Percentiles rank a stretch among this genome's conserved stretches.
These are phyloP conservation scores for Ustilago hordei DNA, from an alignment of 1,284 basidiomycete species.

Conservation along the genomic window DNA sequence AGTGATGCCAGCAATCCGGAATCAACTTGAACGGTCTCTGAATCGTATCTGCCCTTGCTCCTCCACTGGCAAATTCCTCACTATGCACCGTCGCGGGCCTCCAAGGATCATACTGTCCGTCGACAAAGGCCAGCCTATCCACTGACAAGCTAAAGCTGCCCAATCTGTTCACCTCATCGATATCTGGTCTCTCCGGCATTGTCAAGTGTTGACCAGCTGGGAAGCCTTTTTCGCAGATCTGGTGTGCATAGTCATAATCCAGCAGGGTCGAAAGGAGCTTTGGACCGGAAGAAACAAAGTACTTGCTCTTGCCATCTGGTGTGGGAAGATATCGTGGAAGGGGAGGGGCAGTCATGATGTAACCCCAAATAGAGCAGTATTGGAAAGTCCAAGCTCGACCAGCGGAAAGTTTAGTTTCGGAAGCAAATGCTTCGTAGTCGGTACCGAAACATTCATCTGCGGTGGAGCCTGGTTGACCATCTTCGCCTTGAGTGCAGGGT, in stretches of 20 bases:
- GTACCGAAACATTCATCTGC: conserved; percentile 79
- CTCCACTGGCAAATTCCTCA: conserved; percentile 75
- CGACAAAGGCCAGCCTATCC: conserved; percentile 85
- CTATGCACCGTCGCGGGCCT: conserved; percentile 86
- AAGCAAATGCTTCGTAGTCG: conserved; percentile 76
- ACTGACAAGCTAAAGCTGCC: conserved; percentile 75
- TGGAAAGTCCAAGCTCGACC: conserved; percentile 89
- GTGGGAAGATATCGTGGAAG: conserved; percentile 26
- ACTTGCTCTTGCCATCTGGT: conserved; percentile 37
- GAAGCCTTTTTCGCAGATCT: conserved; percentile 85
- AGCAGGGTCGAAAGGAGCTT: conserved; percentile 80
- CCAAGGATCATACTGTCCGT: conserved; percentile 89
- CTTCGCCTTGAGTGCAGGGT: conserved; percentile 45
- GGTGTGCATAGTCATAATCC: conserved; percentile 81
- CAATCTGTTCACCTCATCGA: conserved; percentile 79
- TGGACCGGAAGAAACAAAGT: conserved; percentile 66
- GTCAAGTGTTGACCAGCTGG: conserved; percentile 80
- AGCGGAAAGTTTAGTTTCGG: conserved; percentile 75
- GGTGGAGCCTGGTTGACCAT: conserved; percentile 16
- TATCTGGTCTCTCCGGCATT: conserved; percentile 80
- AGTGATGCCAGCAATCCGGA: conserved; percentile 71
- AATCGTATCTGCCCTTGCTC: conserved; percentile 78
- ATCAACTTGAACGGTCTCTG: conserved; percentile 87
- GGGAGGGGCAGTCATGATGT: conserved; percentile 74
- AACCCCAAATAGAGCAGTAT: conserved; percentile 90